Base-by-base conservation (phyloP, 106 monocot species). In the Agapanthus africanus region DNA sequence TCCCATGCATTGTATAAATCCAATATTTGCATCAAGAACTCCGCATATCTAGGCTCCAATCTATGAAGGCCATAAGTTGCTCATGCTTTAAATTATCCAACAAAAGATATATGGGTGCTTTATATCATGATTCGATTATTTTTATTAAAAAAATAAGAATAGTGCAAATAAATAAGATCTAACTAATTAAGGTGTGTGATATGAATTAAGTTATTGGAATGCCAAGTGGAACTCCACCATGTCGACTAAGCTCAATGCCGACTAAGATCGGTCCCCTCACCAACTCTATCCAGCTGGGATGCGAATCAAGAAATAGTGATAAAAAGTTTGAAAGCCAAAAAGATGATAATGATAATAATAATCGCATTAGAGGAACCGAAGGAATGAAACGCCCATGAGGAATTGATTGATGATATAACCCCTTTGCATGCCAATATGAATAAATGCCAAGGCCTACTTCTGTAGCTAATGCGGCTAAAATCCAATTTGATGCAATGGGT, bases 341-440 rank as follows among this genome's bases (percentile, higher is more conserved):
- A 44, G 44, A 44, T 44, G 16, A 44, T 44, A 16, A 44, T 46
- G 10, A 52, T 52, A 25, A 52, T 25, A 25, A 52, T 52, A 11
- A 52, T 52, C 6, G 26, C 6, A 25, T 6, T 9, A n/a, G 52
- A 52, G n/a, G 52, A 52, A 52, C 23, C 56, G 30, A 56, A 30
- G 22, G 25, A 28, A 30, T 5, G 28, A 56, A 56, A 16, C n/a
- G 26, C 56, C 26, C 56, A 56, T 56, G 56, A 30, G 56, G 56
- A 56, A 13, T 56, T 56, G 56, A 56, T 56, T 56, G 56, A 28
- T 56, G 56, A n/a, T n/a, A n/a, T n/a, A n/a, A n/a, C n/a, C n/a
- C n/a, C n/a, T n/a, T n/a, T n/a, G 49, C 49, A 19, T 16, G 49
- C 18, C 49, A 16, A 19, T 0, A 49, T 16, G 49, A 19, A 4